phyloP scores from a whole-genome alignment of 2,329 filamentous ascomycete genomes.

The Exophiala calicioides region DNA sequence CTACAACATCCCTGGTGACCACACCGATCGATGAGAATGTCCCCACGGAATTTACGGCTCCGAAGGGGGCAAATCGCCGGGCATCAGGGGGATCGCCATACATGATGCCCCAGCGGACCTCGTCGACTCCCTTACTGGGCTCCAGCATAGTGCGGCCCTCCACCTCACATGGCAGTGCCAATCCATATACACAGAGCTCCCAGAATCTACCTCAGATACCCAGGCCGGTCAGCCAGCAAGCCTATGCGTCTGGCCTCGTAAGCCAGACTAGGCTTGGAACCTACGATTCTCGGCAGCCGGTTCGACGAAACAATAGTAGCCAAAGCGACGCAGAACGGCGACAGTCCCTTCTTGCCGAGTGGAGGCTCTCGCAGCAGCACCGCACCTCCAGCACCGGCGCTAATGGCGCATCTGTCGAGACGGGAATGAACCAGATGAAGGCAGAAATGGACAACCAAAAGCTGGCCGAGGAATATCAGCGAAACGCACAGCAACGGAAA shows the following conservation, averaged over 20 bases:
- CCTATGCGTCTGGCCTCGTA: background rate
- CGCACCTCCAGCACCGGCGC: slow-evolving; percentile 43
- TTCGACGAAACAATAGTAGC: slow-evolving; percentile 14
- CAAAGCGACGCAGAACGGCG: slow-evolving; percentile 18
- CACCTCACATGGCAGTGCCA: slow-evolving; percentile 5
- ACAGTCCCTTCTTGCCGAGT: slow-evolving; percentile 64
- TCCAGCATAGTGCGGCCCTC: slow-evolving; percentile 7
- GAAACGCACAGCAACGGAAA: slow-evolving; percentile 57
- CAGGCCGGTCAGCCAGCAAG: slow-evolving; percentile 15
- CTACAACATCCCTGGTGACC: slow-evolving; percentile 17
- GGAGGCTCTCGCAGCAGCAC: slow-evolving; percentile 66
- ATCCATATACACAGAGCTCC: slow-evolving; percentile 1
- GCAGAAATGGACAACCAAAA: slow-evolving; percentile 65
- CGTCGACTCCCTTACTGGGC: slow-evolving; percentile 1
- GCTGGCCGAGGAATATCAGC: slow-evolving; percentile 60
- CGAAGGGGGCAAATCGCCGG: slow-evolving; percentile 14
- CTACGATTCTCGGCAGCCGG: slow-evolving; percentile 24
- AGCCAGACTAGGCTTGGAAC: slow-evolving; percentile 49
- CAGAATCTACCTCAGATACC: slow-evolving; percentile 5
- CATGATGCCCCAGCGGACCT: slow-evolving; percentile 10
- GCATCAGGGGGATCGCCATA: slow-evolving; percentile 13
- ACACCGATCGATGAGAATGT: slow-evolving; percentile 29
- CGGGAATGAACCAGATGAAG: slow-evolving; percentile 51
- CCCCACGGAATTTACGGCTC: slow-evolving; percentile 22
- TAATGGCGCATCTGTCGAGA: slow-evolving; percentile 39